phyloP scores from a whole-genome alignment of 2,329 filamentous ascomycete species.

The Aspergillus flavus region DNA sequence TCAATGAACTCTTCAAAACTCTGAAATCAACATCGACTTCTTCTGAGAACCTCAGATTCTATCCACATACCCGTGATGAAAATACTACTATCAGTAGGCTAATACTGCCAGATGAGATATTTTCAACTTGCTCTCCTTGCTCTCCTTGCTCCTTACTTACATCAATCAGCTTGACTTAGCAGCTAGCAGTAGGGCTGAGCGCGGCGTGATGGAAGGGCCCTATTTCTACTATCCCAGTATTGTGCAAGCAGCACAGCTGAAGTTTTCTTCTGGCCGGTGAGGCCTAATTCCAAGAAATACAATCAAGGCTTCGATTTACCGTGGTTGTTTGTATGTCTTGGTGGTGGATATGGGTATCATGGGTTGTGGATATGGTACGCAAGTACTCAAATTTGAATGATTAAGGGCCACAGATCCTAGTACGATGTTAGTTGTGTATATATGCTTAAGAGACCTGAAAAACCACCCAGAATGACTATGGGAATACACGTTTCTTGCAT shows the following conservation, averaged over 20 bases:
- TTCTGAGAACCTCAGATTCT: not conserved
- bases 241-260: not conserved
- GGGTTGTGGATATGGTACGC: not conserved
- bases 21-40: not conserved
- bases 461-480: no score
- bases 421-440: not conserved
- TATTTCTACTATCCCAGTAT: not conserved
- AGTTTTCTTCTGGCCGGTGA: not conserved
- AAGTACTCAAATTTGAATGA: not conserved
- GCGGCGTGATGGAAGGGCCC: not conserved
- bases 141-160: no score
- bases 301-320: no score
- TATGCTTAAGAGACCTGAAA: no score
- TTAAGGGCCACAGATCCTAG: not conserved
- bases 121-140: no score
- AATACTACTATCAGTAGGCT: no score
- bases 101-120: no score
- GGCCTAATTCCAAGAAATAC: no score
- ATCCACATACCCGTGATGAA: not conserved
- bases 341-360: not conserved
- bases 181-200: no score
- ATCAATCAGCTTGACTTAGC: no score
- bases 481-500: no score
- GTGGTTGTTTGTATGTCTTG: not conserved
- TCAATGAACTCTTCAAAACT: not conserved